Percentiles rank a stretch among this genome's conserved stretches.
Conservation (phyloP, 2,329 filamentous ascomycete species). For the Penicillium sp. region DNA sequence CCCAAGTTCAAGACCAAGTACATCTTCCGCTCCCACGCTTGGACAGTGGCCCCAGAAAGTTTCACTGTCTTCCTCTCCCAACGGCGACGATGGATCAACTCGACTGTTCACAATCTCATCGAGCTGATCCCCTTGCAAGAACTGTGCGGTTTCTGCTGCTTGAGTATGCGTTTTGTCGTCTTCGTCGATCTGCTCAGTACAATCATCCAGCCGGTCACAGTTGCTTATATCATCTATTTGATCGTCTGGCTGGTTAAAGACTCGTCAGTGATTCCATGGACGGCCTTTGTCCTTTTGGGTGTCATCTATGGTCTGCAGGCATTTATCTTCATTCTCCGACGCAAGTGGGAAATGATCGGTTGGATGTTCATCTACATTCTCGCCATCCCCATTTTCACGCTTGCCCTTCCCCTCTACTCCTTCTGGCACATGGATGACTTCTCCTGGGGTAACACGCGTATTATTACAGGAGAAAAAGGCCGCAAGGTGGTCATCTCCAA, state of each 20-base stretch:
- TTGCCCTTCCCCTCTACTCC: slow-evolving; percentile 83
- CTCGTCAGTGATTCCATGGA: slow-evolving; percentile 68
- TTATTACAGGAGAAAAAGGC: slow-evolving; percentile 90
- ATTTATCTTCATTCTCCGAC: slow-evolving; percentile 91
- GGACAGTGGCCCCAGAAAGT: slow-evolving; percentile 94
- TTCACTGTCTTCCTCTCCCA: slow-evolving; percentile 96
- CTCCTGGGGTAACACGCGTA: slow-evolving; percentile 97
- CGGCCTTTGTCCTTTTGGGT: slow-evolving; percentile 83
- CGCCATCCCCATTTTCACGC: slow-evolving; percentile 87
- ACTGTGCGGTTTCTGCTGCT: slow-evolving; percentile 99
- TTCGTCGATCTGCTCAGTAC: slow-evolving; percentile 92
- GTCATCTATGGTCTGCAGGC: slow-evolving; percentile 98
- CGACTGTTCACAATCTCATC: slow-evolving; percentile 94
- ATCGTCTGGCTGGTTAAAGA: slow-evolving; percentile 68
- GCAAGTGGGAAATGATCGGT: slow-evolving; percentile 99
- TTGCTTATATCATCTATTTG: slow-evolving; percentile 86
- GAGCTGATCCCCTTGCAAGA: slow-evolving; percentile 91
- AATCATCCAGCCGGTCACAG: slow-evolving; percentile 82
- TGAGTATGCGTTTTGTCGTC: slow-evolving; percentile 98
- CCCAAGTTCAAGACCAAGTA: slow-evolving; percentile 98
- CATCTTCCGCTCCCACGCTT: slow-evolving; percentile 85
- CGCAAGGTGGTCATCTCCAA: slow-evolving; percentile 91
- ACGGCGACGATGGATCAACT: slow-evolving; percentile 99
- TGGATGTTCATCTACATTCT: slow-evolving; percentile 98
- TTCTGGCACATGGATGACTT: slow-evolving; percentile 99